phyloP scores from a whole-genome alignment of 2,329 filamentous ascomycete genomes.

The Botrytis aclada region DNA sequence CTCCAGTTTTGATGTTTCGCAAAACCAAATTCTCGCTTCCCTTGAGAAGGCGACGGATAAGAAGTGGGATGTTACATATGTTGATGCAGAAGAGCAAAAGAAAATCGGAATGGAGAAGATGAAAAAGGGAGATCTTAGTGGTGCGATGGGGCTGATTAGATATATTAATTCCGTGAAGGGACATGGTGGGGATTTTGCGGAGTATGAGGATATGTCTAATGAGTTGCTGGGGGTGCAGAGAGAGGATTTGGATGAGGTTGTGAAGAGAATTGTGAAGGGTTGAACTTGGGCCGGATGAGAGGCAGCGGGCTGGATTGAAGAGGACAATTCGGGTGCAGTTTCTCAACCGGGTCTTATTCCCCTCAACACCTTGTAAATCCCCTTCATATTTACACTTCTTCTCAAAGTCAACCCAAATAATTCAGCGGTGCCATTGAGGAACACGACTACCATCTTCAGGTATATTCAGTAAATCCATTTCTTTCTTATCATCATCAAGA shows the following conservation, averaged over 20 bases:
- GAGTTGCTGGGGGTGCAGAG: not conserved
- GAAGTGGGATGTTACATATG: not conserved
- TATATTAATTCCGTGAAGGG: not conserved
- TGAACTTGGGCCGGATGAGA: not conserved
- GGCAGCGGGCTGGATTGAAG: not conserved
- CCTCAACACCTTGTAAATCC: not conserved
- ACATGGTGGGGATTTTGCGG: not conserved
- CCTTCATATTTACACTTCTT: not conserved
- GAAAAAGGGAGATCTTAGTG: not conserved
- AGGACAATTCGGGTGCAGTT: too few relatives aligned
- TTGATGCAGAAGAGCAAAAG: not conserved
- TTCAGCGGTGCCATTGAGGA: not conserved
- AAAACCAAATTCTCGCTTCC: not conserved
- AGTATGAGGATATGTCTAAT: not conserved
- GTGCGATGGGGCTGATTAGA: not conserved
- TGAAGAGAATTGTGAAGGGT: not conserved
- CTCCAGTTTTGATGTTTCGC: not conserved
- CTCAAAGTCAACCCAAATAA: not conserved
- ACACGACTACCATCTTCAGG: not conserved
- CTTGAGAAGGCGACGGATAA: not conserved
- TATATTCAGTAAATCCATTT: too few relatives aligned
- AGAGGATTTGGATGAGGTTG: not conserved
- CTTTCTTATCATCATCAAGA: not conserved
- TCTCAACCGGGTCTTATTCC: not conserved
- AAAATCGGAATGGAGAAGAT: not conserved